Evolutionary conservation across 768 basidiomycete species (phyloP), one percentile per base, ranked within the genome.

Genomic region (Serendipita sp.): DNA sequence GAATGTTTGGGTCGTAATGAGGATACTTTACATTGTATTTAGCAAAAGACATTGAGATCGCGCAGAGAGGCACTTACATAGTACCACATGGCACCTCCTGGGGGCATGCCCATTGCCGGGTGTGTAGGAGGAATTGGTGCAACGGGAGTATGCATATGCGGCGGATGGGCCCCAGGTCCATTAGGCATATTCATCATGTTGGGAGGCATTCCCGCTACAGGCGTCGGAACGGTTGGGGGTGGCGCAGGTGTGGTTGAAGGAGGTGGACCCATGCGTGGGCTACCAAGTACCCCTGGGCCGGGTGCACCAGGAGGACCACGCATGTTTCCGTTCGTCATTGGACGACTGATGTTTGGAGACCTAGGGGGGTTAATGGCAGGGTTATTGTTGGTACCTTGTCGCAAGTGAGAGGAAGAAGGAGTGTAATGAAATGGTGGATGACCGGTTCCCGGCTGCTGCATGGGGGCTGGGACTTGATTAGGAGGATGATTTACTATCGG

Each of bases 261-360:
- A 18, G 44, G 44, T 45, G 44, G 52, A 53, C 52, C 52, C 52
- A 53, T 53, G 52, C 52, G 52, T 27, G 52, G 52, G 52, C 52
- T 53, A 16, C 52, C 52, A 53, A 53, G 52, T 31, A 15, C 52
- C 16, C 52, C 52, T n/a, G 52, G 31, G 29, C 52, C 52, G 16
- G 52, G 52, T 53, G 52, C 52, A 27, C 52, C 52, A 53, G 52
- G 52, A 53, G 52, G 52, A 53, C 52, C 52, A 27, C 52, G 52
- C 52, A 53, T 53, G 52, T 53, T 53, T 53, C 52, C 52, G 27
- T 53, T 53, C 16, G 52, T 53, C 52, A 53, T 53, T 11, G 52
- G 13, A 13, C 52, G 52, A 29, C 29, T 53, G 29, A 53, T 16
- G 52, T 31, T 53, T 13, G 52, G 52, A 53, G 52, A 53, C 13